phyloP scores from a whole-genome alignment of 306 rosid genomes.

The Argentina anserina region DNA sequence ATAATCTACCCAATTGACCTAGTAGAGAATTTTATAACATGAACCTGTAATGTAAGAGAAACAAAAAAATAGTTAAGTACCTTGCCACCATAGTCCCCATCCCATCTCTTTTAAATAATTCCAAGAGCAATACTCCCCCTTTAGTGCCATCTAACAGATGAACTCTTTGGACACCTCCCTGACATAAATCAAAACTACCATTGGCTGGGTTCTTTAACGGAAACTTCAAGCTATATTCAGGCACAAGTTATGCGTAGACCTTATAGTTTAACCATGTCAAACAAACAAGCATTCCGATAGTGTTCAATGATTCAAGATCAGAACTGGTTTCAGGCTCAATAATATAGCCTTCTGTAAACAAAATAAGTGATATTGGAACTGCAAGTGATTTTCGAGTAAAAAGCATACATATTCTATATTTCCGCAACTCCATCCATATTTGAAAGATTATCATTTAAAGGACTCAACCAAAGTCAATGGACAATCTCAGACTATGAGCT shows the following conservation, averaged over 20 bases:
- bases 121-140: conserved; percentile 87
- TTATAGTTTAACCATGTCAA: conserved; percentile 19
- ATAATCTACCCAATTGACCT: background rate
- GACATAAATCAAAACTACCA: conserved; percentile 36
- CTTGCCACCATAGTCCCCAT: conserved; percentile 99
- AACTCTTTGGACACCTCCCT: conserved; percentile 99
- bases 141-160: conserved; percentile 93
- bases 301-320: background rate
- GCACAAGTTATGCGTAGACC: conserved; percentile 12
- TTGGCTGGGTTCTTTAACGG: conserved; percentile 33
- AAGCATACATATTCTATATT: background rate
- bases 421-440: background rate
- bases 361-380: too few relatives aligned
- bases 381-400: too few relatives aligned
- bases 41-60: background rate
- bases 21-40: too few relatives aligned
- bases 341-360: background rate
- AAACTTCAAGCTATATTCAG: conserved; percentile 34
- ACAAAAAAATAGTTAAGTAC: conserved; percentile 23
- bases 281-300: conserved; percentile 13
- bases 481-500: background rate
- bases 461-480: background rate
- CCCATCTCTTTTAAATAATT: conserved; percentile 94
- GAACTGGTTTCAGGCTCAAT: conserved; percentile 2
- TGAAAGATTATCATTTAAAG: background rate